Conservation (phyloP, 1,284 basidiomycete genomes). For the Ganoderma sp. region DNA sequence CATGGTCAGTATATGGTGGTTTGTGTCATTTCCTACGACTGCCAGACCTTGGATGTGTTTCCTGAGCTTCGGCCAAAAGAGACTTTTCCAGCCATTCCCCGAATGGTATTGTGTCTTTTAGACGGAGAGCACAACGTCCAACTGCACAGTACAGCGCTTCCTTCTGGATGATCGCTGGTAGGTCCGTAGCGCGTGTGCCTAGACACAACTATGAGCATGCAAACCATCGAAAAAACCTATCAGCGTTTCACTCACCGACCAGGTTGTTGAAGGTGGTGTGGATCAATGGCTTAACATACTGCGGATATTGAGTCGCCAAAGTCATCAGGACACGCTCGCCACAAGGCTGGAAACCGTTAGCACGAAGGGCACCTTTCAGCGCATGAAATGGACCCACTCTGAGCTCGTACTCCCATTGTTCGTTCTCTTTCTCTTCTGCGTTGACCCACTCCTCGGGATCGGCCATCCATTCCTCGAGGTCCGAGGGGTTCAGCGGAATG, state of each 20-base stretch:
- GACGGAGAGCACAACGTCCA: conserved; percentile 77
- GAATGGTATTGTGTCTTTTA: conserved; percentile 71
- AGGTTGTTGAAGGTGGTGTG: conserved; percentile 59
- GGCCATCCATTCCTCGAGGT: conserved; percentile 79
- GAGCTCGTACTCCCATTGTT: conserved; percentile 88
- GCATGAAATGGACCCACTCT: conserved; percentile 53
- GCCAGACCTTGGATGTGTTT: conserved; percentile 62
- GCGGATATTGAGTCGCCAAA: conserved; percentile 74
- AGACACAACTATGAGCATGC: conserved; percentile 11
- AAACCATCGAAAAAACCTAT: not conserved
- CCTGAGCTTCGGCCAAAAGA: conserved; percentile 61
- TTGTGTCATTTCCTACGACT: not conserved
- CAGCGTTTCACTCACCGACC: conserved; percentile 50
- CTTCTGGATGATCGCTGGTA: conserved; percentile 74
- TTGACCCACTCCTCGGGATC: conserved; percentile 94
- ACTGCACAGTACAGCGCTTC: conserved; percentile 90
- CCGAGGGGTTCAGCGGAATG: conserved; percentile 79
- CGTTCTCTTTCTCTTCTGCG: conserved; percentile 82
- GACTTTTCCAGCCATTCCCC: conserved; percentile 67
- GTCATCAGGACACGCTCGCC: conserved; percentile 87
- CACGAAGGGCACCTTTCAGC: not conserved
- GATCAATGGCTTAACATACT: conserved; percentile 78
- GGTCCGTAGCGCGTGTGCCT: conserved; percentile 62
- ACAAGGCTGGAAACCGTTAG: conserved; percentile 64
- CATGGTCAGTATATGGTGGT: not conserved